Evolutionary conservation across 345 rosid genomes (phyloP).

Genomic region (Salix koriyanagi): DNA sequence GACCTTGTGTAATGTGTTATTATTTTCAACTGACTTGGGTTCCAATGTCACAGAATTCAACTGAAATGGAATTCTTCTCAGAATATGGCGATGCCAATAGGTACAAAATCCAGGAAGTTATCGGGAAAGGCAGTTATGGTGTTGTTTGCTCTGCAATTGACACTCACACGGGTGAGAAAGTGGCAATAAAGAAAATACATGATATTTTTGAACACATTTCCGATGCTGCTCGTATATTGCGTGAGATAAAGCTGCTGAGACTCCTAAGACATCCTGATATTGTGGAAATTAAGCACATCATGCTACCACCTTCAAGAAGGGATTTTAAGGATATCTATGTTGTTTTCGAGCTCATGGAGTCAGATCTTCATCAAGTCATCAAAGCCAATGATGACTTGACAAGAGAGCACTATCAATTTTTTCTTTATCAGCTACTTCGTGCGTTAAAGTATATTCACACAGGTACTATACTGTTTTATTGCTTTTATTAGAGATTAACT

Average conservation of each 20-base stretch:
- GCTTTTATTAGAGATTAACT: too few species aligned
- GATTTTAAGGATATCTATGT: conserved; percentile 94
- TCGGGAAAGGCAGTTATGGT: conserved; percentile 93
- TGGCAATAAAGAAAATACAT: conserved; percentile 87
- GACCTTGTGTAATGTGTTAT: neutral
- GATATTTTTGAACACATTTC: conserved; percentile 88
- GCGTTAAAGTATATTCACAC: conserved; percentile 91
- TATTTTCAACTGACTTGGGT: conserved; percentile 7
- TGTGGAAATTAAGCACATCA: conserved; percentile 90
- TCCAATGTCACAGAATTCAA: conserved; percentile 49
- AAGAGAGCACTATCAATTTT: conserved; percentile 89
- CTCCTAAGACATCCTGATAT: conserved; percentile 87
- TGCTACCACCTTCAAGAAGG: conserved; percentile 90
- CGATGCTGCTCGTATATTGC: conserved; percentile 86
- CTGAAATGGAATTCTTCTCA: conserved; percentile 84
- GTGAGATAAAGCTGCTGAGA: conserved; percentile 84
- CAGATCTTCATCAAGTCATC: conserved; percentile 93
- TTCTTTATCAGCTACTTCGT: conserved; percentile 86
- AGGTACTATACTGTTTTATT: conserved; percentile 38
- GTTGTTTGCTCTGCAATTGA: conserved; percentile 92
- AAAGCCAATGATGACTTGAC: conserved; percentile 97
- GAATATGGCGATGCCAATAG: conserved; percentile 90
- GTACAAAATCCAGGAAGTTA: conserved; percentile 82
- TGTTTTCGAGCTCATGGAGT: conserved; percentile 96
- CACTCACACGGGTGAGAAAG: conserved; percentile 77